A percentile compares a stretch with the other conserved stretches of the same genome.
These are phyloP conservation scores for Peronosclerospora sorghi DNA, from an alignment of 352 stramenopile genomes.

Conservation along the genomic window DNA sequence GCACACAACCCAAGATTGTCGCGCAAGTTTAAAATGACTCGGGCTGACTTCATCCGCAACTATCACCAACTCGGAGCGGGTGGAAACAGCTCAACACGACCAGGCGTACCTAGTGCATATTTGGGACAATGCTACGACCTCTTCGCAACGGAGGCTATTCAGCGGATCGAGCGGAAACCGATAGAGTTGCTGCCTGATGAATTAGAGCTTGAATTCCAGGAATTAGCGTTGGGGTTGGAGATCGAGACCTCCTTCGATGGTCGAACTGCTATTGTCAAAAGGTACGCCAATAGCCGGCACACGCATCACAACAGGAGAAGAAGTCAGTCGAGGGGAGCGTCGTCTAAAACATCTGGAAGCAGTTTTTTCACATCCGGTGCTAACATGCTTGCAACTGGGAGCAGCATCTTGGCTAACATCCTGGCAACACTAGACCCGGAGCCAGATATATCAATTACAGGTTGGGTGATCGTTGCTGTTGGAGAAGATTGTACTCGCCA, in stretches of 20 bases:
- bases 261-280: constrained; percentile 55
- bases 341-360: constrained; percentile 3
- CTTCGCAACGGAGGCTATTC: constrained; percentile 47
- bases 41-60: constrained; percentile 65
- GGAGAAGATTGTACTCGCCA: constrained; percentile 54
- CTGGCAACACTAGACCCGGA: constrained; percentile 13
- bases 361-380: constrained; percentile 11
- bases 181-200: constrained; percentile 34
- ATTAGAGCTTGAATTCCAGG: constrained; percentile 53
- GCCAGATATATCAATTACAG: constrained; percentile 22
- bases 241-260: constrained; percentile 75
- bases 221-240: constrained; percentile 42
- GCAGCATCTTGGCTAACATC: constrained; percentile 12
- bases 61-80: constrained; percentile 37
- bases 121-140: constrained; percentile 54
- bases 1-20: constrained; percentile 60
- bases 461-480: constrained; percentile 64
- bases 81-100: constrained; percentile 14
- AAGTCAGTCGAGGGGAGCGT: constrained; percentile 9
- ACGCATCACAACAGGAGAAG: constrained; percentile 28
- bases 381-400: constrained; percentile 17
- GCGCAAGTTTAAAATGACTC: constrained; percentile 61
- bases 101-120: constrained; percentile 33
- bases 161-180: constrained; percentile 44
- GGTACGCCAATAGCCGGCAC: constrained; percentile 32